Base-by-base conservation (phyloP, 1,284 basidiomycete species). In the Rhodotorula sp. region DNA sequence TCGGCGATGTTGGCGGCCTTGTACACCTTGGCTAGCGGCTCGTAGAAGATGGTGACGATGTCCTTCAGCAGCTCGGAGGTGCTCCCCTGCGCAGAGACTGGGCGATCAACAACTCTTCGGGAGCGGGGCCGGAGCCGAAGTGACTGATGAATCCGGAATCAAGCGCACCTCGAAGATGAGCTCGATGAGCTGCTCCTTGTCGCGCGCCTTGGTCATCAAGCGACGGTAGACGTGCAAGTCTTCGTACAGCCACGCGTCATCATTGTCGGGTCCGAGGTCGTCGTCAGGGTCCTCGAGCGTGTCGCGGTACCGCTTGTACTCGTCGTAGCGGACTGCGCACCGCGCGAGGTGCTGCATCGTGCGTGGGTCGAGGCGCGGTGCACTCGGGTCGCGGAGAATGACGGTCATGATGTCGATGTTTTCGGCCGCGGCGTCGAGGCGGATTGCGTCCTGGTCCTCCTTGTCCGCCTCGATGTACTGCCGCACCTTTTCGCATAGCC, bases 1-100 rank as follows among this genome's bases (percentile, higher is more conserved):
- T 99, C 96, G 16, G 92, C 91, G 67, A 99, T 97, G 80, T 92
- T 97, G 8, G 97, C 97, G 7, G 96, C 96, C 80, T 92, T 91
- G 84, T 99, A 99, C 3, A 99, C 97, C 78, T 96, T 92, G 0
- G 97, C 97, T n/a, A 99, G 85, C 1, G 97, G 97, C 1, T 95
- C 84, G 82, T 99, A 99, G 82, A 99, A 99, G 73, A 99, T 99
- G 17, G 97, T 98, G 78, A 99, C 94, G 73, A 99, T 98, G 81
- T 99, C 97, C 82, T 96, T 98, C 78, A 99, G 84, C 53, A 99
- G 84, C 61, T 98, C 96, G 5, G 97, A 89, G 0, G 97, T 99
- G 54, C 90, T 90, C 19, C 95, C 94, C 93, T 96, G 73, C 4
- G 58, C 25, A 23, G 41, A 1, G 21, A 45, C 17, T 4, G 19